Base-by-base conservation (phyloP, 345 rosid species). In the Toxicodendron radicans region DNA sequence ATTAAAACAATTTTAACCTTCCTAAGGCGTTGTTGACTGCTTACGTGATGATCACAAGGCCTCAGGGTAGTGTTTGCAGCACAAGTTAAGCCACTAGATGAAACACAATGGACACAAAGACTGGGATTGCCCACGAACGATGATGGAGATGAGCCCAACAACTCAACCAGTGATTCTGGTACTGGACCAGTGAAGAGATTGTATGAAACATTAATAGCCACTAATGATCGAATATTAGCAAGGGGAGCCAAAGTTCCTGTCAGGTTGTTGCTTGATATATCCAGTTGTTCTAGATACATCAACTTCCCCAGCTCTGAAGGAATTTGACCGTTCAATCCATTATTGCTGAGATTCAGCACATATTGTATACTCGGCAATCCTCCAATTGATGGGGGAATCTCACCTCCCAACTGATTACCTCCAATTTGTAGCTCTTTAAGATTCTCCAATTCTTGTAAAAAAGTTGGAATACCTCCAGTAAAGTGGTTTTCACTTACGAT, bases 181-280 rank as follows among this genome's bases (percentile, higher is more conserved):
- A 88, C 77, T 14, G 94, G 86, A 81, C 98, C 94, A 0, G 81
- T 79, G 84, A 94, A 90, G 52, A 35, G 81, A 75, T 94, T 91
- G 79, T 81, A 61, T 0, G 98, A 91, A 71, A 94, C 68, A 73
- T 91, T 88, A 66, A 85, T 63, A 46, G 70, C 76, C 7, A 82
- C 41, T 70, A 92, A 80, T 0, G 94, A 70, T 38, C 14, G 68
- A 27, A 85, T 83, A 41, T 72, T 60, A 64, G 58, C 76, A 11
- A 93, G 87, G 67, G 82, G 73, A 0, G 70, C 78, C 73, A 91
- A 63, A 71, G 79, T 72, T 61, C 98, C 98, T 0, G 86, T 82
- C 72, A 93, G 82, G 46, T 84, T 86, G 80, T 93, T 93, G 82
- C 73, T 60, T 23, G 98, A 89, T 62, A 91, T 27, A 73, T 93